Conservation (phyloP, 2,329 filamentous ascomycete genomes). For the Alternaria metachromatica region DNA sequence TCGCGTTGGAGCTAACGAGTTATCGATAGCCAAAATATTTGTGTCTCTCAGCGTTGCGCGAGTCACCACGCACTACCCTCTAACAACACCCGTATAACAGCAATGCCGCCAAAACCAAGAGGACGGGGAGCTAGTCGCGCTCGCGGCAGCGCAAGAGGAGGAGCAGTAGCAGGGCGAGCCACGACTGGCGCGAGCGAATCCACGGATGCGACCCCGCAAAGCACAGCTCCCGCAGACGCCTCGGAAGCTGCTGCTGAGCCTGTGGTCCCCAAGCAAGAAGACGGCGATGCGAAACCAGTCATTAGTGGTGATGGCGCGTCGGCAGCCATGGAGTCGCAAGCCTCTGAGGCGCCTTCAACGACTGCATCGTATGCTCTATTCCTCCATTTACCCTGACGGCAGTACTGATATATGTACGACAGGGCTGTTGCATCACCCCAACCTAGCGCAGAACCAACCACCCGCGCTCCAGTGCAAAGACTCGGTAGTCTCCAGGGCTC, state of each 20-base stretch:
- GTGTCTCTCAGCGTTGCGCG: constrained; percentile 8
- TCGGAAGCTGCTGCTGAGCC: constrained; percentile 11
- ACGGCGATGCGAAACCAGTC: constrained; percentile 21
- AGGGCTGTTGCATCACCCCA: constrained; percentile 26
- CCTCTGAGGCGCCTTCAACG: constrained; percentile 9
- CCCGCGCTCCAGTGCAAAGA: constrained; percentile 33
- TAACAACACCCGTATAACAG: background rate
- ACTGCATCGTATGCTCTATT: constrained; percentile 18
- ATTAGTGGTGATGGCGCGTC: constrained; percentile 16
- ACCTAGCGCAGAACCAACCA: constrained; percentile 23
- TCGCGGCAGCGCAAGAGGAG: constrained; percentile 29
- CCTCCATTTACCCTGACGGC: background rate
- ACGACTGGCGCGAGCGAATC: constrained; percentile 19
- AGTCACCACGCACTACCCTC: constrained; percentile 13
- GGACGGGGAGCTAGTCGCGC: constrained; percentile 31
- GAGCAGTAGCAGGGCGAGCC: constrained; percentile 17
- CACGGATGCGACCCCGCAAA: constrained; percentile 23
- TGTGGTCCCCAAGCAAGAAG: constrained; percentile 30
- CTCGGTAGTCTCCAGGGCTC: constrained; percentile 38
- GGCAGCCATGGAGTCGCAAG: constrained; percentile 20
- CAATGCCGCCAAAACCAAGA: constrained; percentile 44
- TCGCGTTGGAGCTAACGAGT: constrained; percentile 9
- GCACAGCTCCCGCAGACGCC: constrained; percentile 14
- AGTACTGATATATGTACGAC: constrained; percentile 2
- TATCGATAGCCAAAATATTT: constrained; percentile 41